A percentile compares a stretch with the other conserved stretches of the same genome.
phyloP scores from a whole-genome alignment of 768 basidiomycete species.

The Suillus subaureus region DNA sequence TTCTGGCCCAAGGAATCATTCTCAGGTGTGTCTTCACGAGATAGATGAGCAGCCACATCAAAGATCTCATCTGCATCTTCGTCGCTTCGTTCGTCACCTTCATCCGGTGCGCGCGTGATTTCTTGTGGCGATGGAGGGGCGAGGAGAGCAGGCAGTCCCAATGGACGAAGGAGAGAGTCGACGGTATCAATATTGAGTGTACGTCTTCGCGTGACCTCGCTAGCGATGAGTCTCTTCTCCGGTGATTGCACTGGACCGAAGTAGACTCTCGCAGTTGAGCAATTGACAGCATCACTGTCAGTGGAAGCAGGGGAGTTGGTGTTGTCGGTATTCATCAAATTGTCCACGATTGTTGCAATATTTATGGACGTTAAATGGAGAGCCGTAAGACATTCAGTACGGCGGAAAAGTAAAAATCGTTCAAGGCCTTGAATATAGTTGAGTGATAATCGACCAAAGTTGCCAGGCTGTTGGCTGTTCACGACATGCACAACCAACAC shows the following conservation, averaged over 20 bases:
- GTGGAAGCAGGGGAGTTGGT: constrained; percentile 32
- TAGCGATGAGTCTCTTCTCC: constrained; percentile 47
- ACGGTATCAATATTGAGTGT: constrained; percentile 26
- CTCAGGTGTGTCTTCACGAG: constrained; percentile 52
- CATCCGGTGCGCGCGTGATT: constrained; percentile 19
- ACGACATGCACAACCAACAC: constrained; percentile 14
- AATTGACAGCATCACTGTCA: constrained; percentile 46
- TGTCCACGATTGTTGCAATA: constrained; percentile 5
- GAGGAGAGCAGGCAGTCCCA: constrained; percentile 47
- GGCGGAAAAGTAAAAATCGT: background rate
- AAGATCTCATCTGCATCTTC: constrained; percentile 33
- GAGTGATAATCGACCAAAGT: constrained; percentile 7
- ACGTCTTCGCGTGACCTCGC: constrained; percentile 30
- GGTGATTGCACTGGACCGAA: constrained; percentile 57
- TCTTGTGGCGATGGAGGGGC: constrained; percentile 19
- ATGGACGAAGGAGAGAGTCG: constrained; percentile 47
- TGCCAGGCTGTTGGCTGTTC: constrained; percentile 7
- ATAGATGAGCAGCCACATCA: constrained; percentile 29
- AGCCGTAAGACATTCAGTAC: constrained; percentile 5
- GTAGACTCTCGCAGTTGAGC: constrained; percentile 46
- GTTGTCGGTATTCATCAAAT: constrained; percentile 14
- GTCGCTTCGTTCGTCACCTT: constrained; percentile 30
- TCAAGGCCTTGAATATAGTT: background rate
- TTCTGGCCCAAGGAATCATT: constrained; percentile 47
- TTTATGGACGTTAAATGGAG: constrained; percentile 1